These are phyloP conservation scores for Chaetomium strumarium DNA, from an alignment of 2,329 filamentous ascomycete species.

Conservation along the genomic window DNA sequence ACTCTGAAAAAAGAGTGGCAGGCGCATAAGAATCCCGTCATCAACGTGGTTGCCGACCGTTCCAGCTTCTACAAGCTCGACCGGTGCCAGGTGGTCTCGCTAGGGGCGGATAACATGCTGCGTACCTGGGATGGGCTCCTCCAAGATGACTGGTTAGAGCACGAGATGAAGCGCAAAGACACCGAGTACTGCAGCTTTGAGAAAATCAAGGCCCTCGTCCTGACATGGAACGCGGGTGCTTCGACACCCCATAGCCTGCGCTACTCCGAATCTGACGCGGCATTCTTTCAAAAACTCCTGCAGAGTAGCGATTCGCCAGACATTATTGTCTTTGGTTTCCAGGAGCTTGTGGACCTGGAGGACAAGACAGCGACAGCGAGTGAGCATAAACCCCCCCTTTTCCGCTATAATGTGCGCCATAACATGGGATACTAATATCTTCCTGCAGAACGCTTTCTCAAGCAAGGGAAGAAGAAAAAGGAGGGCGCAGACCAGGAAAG, in stretches of 20 bases:
- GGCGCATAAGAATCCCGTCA: slow-evolving; percentile 77
- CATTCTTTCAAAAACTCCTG: slow-evolving; percentile 77
- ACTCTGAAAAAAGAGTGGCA: slow-evolving; percentile 89
- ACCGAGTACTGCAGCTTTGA: slow-evolving; percentile 79
- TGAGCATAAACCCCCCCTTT: slow-evolving; percentile 34
- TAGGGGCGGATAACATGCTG: slow-evolving; percentile 81
- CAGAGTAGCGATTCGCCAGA: slow-evolving; percentile 74
- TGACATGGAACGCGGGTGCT: slow-evolving; percentile 98
- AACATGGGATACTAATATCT: slow-evolving; percentile 21
- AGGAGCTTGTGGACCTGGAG: slow-evolving; percentile 96
- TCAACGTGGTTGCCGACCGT: slow-evolving; percentile 69
- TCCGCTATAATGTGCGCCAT: neutral
- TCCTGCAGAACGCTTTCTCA: slow-evolving; percentile 72
- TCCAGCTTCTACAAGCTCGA: slow-evolving; percentile 83
- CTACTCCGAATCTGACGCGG: slow-evolving; percentile 61
- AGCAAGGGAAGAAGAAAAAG: slow-evolving; percentile 77
- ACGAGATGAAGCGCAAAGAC: slow-evolving; percentile 78
- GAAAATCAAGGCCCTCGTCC: slow-evolving; percentile 69
- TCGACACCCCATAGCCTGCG: slow-evolving; percentile 79
- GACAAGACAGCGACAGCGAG: slow-evolving; percentile 97
- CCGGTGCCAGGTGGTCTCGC: slow-evolving; percentile 74
- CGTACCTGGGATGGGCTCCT: slow-evolving; percentile 88
- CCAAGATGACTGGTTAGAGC: slow-evolving; percentile 91
- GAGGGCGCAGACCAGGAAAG: slow-evolving; percentile 75
- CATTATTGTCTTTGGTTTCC: slow-evolving; percentile 92